phyloP scores from a whole-genome alignment of 176 grass and related monocot genomes.

The Phoenix dactylifera region DNA sequence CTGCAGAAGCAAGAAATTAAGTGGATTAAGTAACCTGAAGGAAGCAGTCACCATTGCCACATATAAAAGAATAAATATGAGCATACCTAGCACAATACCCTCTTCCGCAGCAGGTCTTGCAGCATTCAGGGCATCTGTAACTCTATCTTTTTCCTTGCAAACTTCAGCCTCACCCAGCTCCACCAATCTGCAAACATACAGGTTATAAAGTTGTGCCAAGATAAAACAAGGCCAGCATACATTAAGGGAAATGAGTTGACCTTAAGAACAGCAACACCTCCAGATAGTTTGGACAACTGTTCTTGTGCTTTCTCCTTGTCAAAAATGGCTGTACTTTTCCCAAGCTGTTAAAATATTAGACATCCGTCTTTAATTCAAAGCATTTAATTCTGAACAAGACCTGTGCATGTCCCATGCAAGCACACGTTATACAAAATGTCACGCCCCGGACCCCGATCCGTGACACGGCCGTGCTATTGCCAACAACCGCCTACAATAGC shows the following conservation, averaged over 20 bases:
- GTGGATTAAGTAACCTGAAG: neutral
- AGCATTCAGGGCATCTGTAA: conserved; percentile 89
- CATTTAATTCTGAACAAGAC: neutral
- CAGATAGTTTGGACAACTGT: conserved; percentile 84
- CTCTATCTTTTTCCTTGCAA: conserved; percentile 93
- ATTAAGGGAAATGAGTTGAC: conserved; percentile 34
- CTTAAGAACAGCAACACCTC: conserved; percentile 80
- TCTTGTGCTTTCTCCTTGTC: conserved; percentile 97
- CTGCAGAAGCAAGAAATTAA: conserved; percentile 17
- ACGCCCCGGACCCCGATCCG: no score
- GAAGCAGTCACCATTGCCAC: conserved; percentile 4
- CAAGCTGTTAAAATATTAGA: conserved; percentile 50
- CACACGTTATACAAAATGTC: no score
- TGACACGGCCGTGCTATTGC: no score
- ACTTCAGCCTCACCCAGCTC: conserved; percentile 80
- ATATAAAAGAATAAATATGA: neutral
- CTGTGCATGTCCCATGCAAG: neutral
- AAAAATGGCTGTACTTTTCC: conserved; percentile 67
- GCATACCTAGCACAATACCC: conserved; percentile 75
- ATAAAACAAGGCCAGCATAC: conserved; percentile 1
- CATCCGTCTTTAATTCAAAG: conserved; percentile 4
- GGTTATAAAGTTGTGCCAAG: conserved; percentile 5
- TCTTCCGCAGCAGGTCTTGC: conserved; percentile 76
- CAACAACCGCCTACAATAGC: no score
- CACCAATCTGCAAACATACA: conserved; percentile 56